Conservation (phyloP, 139 green algal genomes). For the Picochlorum sp. region DNA sequence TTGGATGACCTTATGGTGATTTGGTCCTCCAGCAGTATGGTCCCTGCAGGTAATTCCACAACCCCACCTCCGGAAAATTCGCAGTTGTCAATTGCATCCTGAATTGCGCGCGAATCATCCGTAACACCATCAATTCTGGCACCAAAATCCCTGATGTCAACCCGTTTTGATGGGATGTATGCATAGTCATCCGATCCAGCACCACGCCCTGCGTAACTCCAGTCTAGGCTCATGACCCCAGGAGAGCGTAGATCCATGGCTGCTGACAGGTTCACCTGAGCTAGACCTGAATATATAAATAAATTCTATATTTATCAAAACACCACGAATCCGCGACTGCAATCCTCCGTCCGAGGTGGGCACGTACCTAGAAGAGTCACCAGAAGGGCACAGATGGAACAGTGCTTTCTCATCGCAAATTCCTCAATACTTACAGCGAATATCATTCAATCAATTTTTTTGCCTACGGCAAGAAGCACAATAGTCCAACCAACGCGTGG, state of each 20-base stretch:
- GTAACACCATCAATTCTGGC: not conserved
- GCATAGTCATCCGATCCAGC: not conserved
- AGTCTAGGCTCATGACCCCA: not conserved
- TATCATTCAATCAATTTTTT: too few relatives aligned
- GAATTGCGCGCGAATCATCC: constrained; percentile 5
- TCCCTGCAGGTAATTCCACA: constrained; percentile 7
- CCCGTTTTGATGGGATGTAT: not conserved
- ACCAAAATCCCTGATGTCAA: constrained; percentile 6
- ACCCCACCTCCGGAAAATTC: not conserved
- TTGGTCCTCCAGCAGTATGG: not conserved
- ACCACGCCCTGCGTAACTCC: not conserved
- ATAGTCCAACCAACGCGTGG: too few relatives aligned
- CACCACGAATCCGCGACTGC: too few relatives aligned
- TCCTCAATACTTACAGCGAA: too few relatives aligned
- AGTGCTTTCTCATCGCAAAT: too few relatives aligned
- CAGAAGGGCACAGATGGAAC: too few relatives aligned
- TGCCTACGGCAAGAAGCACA: too few relatives aligned
- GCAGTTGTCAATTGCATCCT: constrained; percentile 3
- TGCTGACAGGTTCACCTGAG: not conserved
- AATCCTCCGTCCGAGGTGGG: too few relatives aligned
- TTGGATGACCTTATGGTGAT: not conserved
- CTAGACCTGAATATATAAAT: not conserved
- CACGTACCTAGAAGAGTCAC: too few relatives aligned
- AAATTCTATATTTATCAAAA: too few relatives aligned
- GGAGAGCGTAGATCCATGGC: not conserved